A percentile compares a stretch with the other conserved stretches of the same genome.
These are phyloP conservation scores for Chlamydomonas urium DNA, from an alignment of 139 green algal species.

Conservation along the genomic window DNA sequence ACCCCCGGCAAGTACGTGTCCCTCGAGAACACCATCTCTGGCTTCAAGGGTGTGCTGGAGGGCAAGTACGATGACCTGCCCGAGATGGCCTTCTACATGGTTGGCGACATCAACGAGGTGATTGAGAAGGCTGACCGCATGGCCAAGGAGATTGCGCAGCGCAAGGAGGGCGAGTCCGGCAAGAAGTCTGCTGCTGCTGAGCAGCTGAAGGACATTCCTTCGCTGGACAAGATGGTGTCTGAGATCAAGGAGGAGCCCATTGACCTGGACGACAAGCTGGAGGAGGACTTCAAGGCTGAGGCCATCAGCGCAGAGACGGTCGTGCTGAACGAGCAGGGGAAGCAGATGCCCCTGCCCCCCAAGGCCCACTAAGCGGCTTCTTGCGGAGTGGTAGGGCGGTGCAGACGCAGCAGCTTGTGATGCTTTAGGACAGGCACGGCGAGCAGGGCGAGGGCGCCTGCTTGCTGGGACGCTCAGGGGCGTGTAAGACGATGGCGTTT, in stretches of 20 bases:
- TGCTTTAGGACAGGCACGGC: too few species aligned
- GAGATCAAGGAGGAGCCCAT: constrained; percentile 46
- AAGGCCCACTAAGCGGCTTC: too few species aligned
- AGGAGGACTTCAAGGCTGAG: constrained; percentile 53
- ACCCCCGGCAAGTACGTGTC: constrained; percentile 95
- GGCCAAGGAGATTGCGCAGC: constrained; percentile 46
- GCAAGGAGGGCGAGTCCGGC: constrained; percentile 15
- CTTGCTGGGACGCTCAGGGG: too few species aligned
- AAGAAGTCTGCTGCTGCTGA: not conserved
- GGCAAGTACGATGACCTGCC: constrained; percentile 98
- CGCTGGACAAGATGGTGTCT: constrained; percentile 39
- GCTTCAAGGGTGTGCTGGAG: constrained; percentile 86
- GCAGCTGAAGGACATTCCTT: constrained; percentile 52
- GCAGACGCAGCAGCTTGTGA: too few species aligned
- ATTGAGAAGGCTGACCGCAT: constrained; percentile 84
- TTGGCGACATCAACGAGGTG: constrained; percentile 60
- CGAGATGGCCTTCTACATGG: constrained; percentile 99
- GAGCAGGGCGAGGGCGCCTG: too few species aligned
- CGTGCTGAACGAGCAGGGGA: constrained; percentile 55
- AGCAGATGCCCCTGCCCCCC: constrained; percentile 50
- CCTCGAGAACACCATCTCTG: constrained; percentile 89
- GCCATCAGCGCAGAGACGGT: constrained; percentile 46
- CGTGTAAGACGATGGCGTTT: too few species aligned
- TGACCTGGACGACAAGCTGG: constrained; percentile 36
- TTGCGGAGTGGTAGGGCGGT: too few species aligned